Base-by-base conservation (phyloP, 1,139 yeast species). In the Suhomyces guaymorum region DNA sequence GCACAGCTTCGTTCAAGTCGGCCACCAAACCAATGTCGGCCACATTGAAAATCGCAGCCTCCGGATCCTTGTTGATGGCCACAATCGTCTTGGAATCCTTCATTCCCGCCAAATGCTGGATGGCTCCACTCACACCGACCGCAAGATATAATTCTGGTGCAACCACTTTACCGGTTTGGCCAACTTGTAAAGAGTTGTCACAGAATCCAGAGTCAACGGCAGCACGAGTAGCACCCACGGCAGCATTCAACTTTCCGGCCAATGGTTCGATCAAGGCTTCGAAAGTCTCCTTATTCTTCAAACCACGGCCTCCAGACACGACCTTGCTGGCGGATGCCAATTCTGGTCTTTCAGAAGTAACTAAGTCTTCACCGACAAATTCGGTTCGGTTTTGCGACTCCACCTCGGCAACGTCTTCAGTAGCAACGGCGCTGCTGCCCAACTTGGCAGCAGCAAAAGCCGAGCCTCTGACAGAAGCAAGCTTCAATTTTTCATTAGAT, bases 71-170 rank as follows among this genome's bases (percentile, higher is more conserved):
- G 65, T 92, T 92, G 46, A 92, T 86, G 31, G 97, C 96, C 22
- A 89, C 97, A 61, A 92, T 88, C 26, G 82, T 80, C 68, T 89
- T 89, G 28, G 97, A 78, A 58, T 92, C 97, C 66, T 90, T 90
- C 97, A 92, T 92, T 47, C 98, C 98, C 1, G 98, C 98, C 57
- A 92, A 71, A 65, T 92, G 97, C 65, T 92, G 98, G 52, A 92
- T 92, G 27, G 98, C 98, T 43, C 98, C 98, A 18, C 96, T 86
- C 40, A 92, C 79, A 46, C 98, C 98, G 28, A 90, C 81, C 4
- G 97, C 97, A 38, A 92, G 63, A 59, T 92, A 92, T 50, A 90
- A 75, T 26, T 90, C 96, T 12, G 98, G 98, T 3, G 98, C 97
- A 32, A 92, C 95, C 37, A 90, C 90, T 60, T 92, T 92, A 54